Percentiles rank a stretch among this genome's conserved stretches.
Conservation (phyloP, 257 asterid genomes). For the Solanum pimpinellifolium region DNA sequence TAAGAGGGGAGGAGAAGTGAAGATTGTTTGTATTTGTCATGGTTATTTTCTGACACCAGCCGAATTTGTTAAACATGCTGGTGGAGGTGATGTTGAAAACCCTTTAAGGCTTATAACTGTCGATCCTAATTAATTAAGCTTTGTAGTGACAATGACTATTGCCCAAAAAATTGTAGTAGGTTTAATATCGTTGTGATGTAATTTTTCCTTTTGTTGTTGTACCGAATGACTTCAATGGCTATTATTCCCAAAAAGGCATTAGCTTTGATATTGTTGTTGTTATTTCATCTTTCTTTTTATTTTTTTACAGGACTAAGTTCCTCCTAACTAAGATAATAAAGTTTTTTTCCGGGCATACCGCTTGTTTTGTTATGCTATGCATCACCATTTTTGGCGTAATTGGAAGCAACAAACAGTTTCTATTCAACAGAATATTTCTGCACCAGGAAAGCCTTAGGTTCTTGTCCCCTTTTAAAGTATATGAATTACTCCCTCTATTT, state of each 20-base stretch:
- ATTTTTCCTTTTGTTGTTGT: neutral
- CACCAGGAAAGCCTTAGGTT: too few species aligned
- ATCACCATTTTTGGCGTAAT: too few species aligned
- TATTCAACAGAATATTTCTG: too few species aligned
- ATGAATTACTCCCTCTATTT: too few species aligned
- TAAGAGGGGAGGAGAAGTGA: neutral
- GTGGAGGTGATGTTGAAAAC: constrained; percentile 10
- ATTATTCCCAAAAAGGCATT: neutral
- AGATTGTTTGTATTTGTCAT: too few species aligned
- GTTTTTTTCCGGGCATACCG: neutral
- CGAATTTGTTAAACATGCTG: too few species aligned
- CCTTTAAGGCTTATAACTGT: constrained; percentile 62
- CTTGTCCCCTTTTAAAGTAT: too few species aligned
- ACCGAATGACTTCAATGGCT: neutral
- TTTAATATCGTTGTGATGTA: neutral
- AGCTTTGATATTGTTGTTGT: neutral
- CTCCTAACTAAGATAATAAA: neutral
- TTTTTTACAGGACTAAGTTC: neutral
- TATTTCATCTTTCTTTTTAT: neutral
- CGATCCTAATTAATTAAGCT: constrained; percentile 25
- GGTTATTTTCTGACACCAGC: neutral
- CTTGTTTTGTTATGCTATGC: too few species aligned
- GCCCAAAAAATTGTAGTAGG: neutral
- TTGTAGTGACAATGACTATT: constrained; percentile 7
- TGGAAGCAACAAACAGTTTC: too few species aligned